Percentiles rank a stretch among this genome's conserved stretches.
phyloP scores from a whole-genome alignment of 1,139 yeast species.

The Sugiyamaella novakii region DNA sequence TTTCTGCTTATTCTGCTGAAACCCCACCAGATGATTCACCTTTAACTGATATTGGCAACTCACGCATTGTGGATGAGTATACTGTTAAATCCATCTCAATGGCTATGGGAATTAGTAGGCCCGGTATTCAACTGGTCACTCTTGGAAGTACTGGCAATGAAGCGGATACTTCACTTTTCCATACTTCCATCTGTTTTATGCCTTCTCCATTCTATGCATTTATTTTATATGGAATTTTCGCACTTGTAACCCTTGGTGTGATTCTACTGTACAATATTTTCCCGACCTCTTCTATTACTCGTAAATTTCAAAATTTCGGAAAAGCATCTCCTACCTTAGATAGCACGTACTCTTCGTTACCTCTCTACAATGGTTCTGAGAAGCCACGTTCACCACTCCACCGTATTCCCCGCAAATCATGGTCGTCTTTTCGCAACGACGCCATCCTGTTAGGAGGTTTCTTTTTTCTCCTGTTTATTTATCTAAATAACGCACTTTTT shows the following conservation, averaged over 20 bases:
- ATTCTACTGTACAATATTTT: conserved; percentile 25
- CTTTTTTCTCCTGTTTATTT: conserved; percentile 12
- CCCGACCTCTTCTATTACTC: conserved; percentile 19
- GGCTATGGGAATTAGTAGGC: conserved; percentile 85
- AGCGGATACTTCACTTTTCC: conserved; percentile 39
- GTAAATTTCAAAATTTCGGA: background rate
- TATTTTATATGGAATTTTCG: conserved; percentile 35
- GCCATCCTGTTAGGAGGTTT: conserved; percentile 1
- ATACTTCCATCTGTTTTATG: conserved; percentile 65
- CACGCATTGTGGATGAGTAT: conserved; percentile 56
- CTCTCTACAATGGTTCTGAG: conserved; percentile 3
- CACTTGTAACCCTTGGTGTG: conserved; percentile 26
- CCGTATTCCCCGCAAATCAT: conserved; percentile 2
- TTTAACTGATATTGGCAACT: conserved; percentile 19
- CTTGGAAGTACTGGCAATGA: conserved; percentile 40
- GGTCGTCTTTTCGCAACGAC: conserved; percentile 9
- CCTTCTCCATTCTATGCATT: conserved; percentile 67
- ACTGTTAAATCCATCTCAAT: conserved; percentile 88
- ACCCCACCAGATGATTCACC: conserved; percentile 19
- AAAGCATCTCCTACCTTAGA: conserved; percentile 1
- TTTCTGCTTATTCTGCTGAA: conserved; percentile 6
- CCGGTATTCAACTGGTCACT: conserved; percentile 83
- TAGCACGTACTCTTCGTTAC: background rate
- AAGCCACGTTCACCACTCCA: conserved; percentile 1
- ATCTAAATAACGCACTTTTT: conserved; percentile 16